phyloP scores from a whole-genome alignment of 2,329 filamentous ascomycete species.

The Penicillium expansum region DNA sequence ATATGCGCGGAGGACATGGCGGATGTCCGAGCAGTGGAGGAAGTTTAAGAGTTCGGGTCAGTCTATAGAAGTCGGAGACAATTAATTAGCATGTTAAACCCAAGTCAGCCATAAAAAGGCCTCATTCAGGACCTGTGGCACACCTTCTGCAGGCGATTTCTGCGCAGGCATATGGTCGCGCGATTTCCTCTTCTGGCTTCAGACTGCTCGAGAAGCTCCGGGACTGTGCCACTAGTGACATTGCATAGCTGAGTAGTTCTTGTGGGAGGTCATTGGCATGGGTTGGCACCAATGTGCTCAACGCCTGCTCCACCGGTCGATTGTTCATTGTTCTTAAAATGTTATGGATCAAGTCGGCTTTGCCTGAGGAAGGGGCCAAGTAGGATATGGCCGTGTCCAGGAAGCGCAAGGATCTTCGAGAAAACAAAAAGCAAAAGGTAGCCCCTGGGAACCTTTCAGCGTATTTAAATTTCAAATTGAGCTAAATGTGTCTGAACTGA shows the following conservation, averaged over 20 bases:
- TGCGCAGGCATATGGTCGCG: constrained; percentile 78
- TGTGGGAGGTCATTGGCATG: constrained; percentile 65
- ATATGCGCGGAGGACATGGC: constrained; percentile 74
- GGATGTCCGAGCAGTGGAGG: constrained; percentile 73
- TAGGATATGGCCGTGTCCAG: background rate
- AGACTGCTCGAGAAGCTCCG: constrained; percentile 72
- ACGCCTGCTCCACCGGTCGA: constrained; percentile 67
- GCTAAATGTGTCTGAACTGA: background rate
- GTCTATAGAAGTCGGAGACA: constrained; percentile 46
- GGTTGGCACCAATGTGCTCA: constrained; percentile 72
- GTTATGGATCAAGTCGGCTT: background rate
- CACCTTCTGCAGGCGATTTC: constrained; percentile 87
- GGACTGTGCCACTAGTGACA: constrained; percentile 75
- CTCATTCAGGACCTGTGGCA: background rate
- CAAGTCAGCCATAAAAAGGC: background rate
- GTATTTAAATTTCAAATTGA: background rate
- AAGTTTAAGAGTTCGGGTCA: constrained; percentile 73
- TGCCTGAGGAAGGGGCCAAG: background rate
- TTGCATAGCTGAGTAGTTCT: constrained; percentile 68
- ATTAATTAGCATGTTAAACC: background rate
- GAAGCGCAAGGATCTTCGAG: too few species aligned
- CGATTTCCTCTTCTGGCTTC: constrained; percentile 83
- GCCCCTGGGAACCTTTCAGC: background rate
- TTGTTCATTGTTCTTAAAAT: constrained; percentile 58
- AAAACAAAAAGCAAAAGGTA: background rate